Conservation (phyloP, 352 stramenopile genomes). For the Globisporangium nagaii region DNA sequence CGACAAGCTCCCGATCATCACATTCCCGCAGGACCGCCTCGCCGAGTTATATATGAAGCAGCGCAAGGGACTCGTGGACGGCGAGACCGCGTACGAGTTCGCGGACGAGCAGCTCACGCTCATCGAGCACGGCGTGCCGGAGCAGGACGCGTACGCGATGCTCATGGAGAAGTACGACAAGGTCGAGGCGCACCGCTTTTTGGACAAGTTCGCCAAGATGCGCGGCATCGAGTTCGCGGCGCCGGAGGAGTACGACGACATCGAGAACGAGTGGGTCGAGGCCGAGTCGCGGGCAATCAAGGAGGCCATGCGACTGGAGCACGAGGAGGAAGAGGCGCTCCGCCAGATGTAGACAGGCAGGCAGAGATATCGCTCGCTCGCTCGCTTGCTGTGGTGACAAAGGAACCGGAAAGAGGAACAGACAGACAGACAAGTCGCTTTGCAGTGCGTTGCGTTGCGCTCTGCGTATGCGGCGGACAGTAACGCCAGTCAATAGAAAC, state of each 20-base stretch:
- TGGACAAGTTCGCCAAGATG: conserved; percentile 79
- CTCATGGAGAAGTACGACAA: conserved; percentile 82
- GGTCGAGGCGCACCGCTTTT: conserved; percentile 73
- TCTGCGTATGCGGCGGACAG: neutral
- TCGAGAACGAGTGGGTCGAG: conserved; percentile 78
- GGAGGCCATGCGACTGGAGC: conserved; percentile 80
- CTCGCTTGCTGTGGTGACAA: too few relatives aligned
- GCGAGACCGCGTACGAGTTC: conserved; percentile 83
- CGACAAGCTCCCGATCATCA: conserved; percentile 72
- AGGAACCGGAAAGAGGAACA: too few relatives aligned
- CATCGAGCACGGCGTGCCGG: conserved; percentile 74
- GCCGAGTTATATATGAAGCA: conserved; percentile 79
- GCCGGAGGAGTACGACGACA: conserved; percentile 75
- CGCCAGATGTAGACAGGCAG: conserved; percentile 38
- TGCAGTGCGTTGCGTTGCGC: neutral
- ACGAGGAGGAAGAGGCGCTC: conserved; percentile 73
- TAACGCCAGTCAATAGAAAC: neutral
- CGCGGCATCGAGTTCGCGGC: conserved; percentile 74
- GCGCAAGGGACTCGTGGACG: conserved; percentile 59
- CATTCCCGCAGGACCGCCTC: conserved; percentile 81
- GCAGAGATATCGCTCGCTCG: neutral
- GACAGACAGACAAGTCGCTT: too few relatives aligned
- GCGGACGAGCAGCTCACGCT: conserved; percentile 82
- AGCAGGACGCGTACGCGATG: conserved; percentile 78
- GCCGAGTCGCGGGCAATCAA: conserved; percentile 76